Percentiles rank a stretch among this genome's conserved stretches.
These are phyloP conservation scores for Chaetomium globosum DNA, from an alignment of 2,329 filamentous ascomycete genomes.

Conservation along the genomic window DNA sequence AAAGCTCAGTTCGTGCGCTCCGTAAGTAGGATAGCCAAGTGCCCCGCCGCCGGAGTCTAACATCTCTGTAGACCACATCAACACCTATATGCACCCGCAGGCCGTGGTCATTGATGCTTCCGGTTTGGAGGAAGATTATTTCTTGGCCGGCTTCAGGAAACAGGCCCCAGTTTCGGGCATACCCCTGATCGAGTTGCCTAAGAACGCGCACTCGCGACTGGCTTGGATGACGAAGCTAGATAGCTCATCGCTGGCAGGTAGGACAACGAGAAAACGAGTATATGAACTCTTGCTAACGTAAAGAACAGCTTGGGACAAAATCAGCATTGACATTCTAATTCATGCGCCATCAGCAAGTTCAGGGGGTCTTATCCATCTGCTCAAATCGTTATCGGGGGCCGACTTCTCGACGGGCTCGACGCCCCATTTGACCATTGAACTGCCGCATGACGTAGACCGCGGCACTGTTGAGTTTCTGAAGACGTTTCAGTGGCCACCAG, in stretches of 20 bases:
- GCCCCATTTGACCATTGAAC: conserved; percentile 81
- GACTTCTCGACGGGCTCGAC: conserved; percentile 72
- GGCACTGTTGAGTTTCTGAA: conserved; percentile 65
- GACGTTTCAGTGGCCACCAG: conserved; percentile 68
- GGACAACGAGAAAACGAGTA: conserved; percentile 28
- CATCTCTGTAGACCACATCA: conserved; percentile 60
- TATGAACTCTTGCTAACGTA: conserved; percentile 31
- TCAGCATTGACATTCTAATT: conserved; percentile 79
- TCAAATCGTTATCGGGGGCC: conserved; percentile 73
- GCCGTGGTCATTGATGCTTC: conserved; percentile 73
- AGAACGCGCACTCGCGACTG: conserved; percentile 62
- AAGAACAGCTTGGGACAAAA: conserved; percentile 70
- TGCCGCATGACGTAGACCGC: conserved; percentile 71
- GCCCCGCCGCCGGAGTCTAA: conserved; percentile 8
- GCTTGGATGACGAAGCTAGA: conserved; percentile 81
- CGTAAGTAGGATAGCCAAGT: conserved; percentile 47
- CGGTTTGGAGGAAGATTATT: conserved; percentile 67
- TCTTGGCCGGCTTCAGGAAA: conserved; percentile 61
- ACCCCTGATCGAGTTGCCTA: conserved; percentile 76
- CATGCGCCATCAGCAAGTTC: conserved; percentile 72
- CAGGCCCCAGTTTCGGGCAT: conserved; percentile 56
- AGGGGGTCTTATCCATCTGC: conserved; percentile 73
- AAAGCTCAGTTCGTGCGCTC: conserved; percentile 65
- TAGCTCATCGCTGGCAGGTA: conserved; percentile 68
- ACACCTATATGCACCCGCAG: conserved; percentile 74